Evolutionary conservation across 2,329 filamentous ascomycete genomes (phyloP).

Genomic region (Scolecobasidium constrictum): DNA sequence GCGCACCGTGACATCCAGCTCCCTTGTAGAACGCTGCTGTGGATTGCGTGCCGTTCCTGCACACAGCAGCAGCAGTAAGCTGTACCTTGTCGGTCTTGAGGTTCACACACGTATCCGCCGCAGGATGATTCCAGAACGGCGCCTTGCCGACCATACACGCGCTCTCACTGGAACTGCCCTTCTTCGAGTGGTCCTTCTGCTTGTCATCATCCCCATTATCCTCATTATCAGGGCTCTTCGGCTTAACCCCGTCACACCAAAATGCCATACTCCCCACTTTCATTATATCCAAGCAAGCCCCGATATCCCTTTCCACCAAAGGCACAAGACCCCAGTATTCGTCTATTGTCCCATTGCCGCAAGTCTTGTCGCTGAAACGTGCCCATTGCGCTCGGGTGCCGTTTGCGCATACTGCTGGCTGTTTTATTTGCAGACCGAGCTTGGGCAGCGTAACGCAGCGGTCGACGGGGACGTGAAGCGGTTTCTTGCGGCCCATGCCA

Average conservation of each 20-base stretch:
- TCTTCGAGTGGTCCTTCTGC: neutral
- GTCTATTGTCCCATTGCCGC: neutral
- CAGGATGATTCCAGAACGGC: neutral
- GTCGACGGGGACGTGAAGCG: slow-evolving; percentile 1
- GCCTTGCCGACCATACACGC: neutral
- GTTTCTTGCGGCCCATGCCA: neutral
- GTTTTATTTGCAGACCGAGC: neutral
- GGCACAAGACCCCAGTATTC: neutral
- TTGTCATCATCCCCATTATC: neutral
- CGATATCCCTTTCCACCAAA: neutral
- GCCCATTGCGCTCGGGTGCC: slow-evolving; percentile 1
- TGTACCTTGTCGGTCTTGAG: neutral
- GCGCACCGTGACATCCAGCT: neutral
- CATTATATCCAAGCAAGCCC: neutral
- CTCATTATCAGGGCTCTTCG: neutral
- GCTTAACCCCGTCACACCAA: neutral
- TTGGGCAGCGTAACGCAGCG: neutral
- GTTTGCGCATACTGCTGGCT: neutral
- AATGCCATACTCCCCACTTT: neutral
- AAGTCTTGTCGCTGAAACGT: neutral
- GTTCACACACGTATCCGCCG: slow-evolving; percentile 1
- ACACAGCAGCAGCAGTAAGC: neutral
- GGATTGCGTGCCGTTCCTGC: neutral
- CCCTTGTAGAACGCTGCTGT: neutral
- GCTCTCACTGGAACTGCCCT: neutral